Evolutionary conservation across 768 basidiomycete species (phyloP).

Genomic region (Tulasnella sp.): DNA sequence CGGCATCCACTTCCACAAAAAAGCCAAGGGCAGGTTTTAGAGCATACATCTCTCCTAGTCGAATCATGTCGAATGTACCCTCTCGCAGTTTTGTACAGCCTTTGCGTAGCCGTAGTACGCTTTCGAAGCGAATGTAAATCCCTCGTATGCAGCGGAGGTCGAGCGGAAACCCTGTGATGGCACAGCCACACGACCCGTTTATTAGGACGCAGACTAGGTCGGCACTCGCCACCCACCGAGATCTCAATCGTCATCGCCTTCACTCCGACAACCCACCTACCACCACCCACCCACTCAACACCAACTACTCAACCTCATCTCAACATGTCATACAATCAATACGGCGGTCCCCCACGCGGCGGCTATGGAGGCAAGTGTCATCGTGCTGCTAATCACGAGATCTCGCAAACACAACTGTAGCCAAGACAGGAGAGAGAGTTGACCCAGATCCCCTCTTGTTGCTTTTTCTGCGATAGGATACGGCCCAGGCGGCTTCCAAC

Average conservation of each 20-base stretch:
- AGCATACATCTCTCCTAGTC: background rate
- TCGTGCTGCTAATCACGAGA: background rate
- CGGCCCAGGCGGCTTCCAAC: background rate
- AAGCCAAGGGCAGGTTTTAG: background rate
- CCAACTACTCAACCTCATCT: background rate
- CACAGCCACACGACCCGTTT: conserved; percentile 6
- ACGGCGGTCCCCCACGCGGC: conserved; percentile 8
- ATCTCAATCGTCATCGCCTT: background rate
- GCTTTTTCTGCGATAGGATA: background rate
- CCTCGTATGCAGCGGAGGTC: background rate
- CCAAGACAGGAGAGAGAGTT: background rate
- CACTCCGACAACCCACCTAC: background rate
- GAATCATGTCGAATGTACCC: background rate
- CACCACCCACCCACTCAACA: background rate
- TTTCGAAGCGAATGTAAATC: background rate
- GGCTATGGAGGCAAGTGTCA: background rate
- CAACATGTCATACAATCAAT: conserved; percentile 10
- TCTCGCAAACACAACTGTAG: no score
- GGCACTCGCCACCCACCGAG: background rate
- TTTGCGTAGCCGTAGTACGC: background rate
- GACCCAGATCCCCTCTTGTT: background rate
- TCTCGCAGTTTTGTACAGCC: background rate
- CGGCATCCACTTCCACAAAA: background rate
- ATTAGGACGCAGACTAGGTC: background rate
- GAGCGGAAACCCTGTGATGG: background rate